Evolutionary conservation across 2,329 filamentous ascomycete species (phyloP), one percentile per base, ranked within the genome.

Genomic region (Pseudogymnoascus sp.): DNA sequence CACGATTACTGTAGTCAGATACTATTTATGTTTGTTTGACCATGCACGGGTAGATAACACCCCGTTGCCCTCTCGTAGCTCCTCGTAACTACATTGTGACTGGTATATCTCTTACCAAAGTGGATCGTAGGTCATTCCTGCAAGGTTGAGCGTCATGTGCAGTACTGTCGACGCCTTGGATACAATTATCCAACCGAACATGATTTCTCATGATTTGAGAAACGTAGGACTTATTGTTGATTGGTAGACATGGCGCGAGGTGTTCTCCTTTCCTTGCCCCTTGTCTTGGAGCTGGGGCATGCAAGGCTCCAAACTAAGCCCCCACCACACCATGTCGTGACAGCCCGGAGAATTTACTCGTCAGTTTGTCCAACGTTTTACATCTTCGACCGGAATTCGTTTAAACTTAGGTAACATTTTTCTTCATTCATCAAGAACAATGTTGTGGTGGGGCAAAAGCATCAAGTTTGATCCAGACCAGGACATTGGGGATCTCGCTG

Each of bases 401-500:
- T 13, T 21, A 13, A 7, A 19, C 19, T 19, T 19, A 19, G 11
- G 19, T 56, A 14, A 33, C 50, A 19, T 11, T 6, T 7, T 19
- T 21, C n/a, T 21, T 21, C 29, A 33, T 19, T 56, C 47, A 56
- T 56, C 26, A 2, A 16, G 31, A 53, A 19, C n/a, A 19, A 56
- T 56, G 50, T 56, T 16, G 47, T 53, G 14, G 29, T 56, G 50
- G 50, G 50, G 50, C 6, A 33, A 42, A 2, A 31, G 35, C 35
- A 19, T 61, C 7, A 29, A 26, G 21, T 76, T 76, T 65, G 70
- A 72, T 14, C 70, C 73, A 1, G 68, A 68, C 0, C 70, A 65
- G 26, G 74, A 77, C 53, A 74, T 78, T 26, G 73, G 74, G 3
- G 67, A 70, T 24, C 71, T 78, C 1, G 47, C 65, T 1, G 73